These are phyloP conservation scores for Daldinia childiae DNA, from an alignment of 495 filamentous ascomycete genomes.

Conservation along the genomic window DNA sequence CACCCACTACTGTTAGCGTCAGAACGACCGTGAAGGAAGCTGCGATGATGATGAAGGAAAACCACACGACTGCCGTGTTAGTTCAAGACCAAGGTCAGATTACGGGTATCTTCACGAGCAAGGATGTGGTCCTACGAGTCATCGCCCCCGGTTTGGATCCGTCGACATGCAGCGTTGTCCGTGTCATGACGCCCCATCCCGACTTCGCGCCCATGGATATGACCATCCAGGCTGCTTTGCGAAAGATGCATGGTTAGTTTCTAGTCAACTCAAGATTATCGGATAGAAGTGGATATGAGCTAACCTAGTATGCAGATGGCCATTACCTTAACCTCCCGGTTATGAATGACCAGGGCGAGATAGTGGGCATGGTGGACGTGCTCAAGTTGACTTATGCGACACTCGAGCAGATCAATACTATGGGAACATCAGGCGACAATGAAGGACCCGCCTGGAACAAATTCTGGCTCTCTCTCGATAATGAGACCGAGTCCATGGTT, in stretches of 20 bases:
- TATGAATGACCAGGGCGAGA: conserved; percentile 97
- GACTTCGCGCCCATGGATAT: conserved; percentile 99
- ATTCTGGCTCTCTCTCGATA: conserved; percentile 97
- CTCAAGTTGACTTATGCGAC: conserved; percentile 98
- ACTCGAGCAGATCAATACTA: conserved; percentile 86
- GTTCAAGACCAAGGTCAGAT: conserved; percentile 97
- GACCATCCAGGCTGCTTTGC: conserved; percentile 96
- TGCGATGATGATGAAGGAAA: conserved; percentile 94
- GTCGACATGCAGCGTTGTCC: conserved; percentile 92
- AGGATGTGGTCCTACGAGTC: conserved; percentile 97
- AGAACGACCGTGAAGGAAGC: conserved; percentile 96
- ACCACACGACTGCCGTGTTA: conserved; percentile 94
- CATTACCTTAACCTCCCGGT: conserved; percentile 98
- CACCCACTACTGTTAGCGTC: conserved; percentile 93
- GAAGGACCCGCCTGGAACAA: conserved; percentile 99
- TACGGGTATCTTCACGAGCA: conserved; percentile 99
- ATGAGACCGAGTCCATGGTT: conserved; percentile 95
- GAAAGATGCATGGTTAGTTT: conserved; percentile 95
- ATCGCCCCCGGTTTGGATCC: conserved; percentile 97
- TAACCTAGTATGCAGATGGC: conserved; percentile 70
- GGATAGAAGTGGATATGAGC: not conserved
- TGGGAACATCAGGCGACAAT: conserved; percentile 74
- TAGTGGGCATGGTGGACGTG: conserved; percentile 99
- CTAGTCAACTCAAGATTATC: not conserved
- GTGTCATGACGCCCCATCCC: conserved; percentile 98